phyloP scores from a whole-genome alignment of 345 rosid genomes.

The Syzygium aqueum region DNA sequence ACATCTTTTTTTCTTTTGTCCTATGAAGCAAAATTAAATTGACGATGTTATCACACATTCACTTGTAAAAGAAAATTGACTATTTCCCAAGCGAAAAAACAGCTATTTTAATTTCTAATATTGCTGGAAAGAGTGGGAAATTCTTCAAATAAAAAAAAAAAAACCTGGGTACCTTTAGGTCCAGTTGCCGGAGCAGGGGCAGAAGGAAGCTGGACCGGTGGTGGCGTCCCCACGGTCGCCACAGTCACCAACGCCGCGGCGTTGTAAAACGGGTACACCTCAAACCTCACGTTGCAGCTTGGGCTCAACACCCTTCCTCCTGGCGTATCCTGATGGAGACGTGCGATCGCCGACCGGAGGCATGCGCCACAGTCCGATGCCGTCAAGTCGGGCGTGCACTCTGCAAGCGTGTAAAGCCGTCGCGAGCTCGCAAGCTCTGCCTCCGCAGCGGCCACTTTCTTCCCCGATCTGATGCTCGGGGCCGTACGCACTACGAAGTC shows the following conservation, averaged over 20 bases:
- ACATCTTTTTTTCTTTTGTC: not conserved
- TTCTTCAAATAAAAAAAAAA: too few relatives aligned
- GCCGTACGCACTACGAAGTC: not conserved
- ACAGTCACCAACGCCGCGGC: not conserved
- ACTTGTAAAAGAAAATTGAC: not conserved
- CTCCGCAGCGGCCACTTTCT: conserved; percentile 16
- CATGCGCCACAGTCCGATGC: not conserved
- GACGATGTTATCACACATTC: not conserved
- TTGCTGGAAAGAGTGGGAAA: not conserved
- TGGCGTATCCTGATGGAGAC: not conserved
- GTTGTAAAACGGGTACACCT: conserved; percentile 8
- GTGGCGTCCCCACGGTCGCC: not conserved
- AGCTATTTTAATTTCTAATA: not conserved
- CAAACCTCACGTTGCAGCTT: conserved; percentile 26
- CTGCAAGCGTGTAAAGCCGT: conserved; percentile 14
- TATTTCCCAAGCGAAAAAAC: not conserved
- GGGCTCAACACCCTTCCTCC: conserved; percentile 12
- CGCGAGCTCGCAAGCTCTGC: not conserved
- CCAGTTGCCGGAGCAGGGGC: not conserved
- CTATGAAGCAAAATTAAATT: too few relatives aligned
- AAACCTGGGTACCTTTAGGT: not conserved
- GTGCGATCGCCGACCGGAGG: not conserved
- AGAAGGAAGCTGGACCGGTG: not conserved
- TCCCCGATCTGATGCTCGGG: conserved; percentile 1
- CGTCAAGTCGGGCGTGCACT: conserved; percentile 32